These are phyloP conservation scores for Gastrodia elata DNA, from an alignment of 106 monocot species.

Conservation along the genomic window DNA sequence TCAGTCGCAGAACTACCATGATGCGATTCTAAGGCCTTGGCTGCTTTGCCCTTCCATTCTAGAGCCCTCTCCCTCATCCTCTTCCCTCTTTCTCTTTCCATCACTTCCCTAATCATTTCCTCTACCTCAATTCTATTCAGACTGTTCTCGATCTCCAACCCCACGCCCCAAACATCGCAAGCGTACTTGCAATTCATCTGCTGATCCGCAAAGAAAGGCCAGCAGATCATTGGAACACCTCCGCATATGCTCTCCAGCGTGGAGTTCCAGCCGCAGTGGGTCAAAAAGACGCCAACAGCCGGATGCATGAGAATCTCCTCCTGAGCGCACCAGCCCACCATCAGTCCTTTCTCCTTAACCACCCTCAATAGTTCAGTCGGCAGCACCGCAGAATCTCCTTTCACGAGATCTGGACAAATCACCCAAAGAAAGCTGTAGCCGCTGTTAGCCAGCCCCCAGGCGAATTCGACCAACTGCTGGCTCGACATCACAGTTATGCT, in stretches of 20 bases:
- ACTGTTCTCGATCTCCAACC: constrained; percentile 12
- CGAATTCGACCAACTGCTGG: constrained; percentile 14
- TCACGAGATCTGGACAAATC: constrained; percentile 12
- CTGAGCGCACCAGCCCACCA: constrained; percentile 13
- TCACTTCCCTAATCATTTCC: constrained; percentile 12
- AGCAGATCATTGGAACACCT: constrained; percentile 26
- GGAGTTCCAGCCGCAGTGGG: constrained; percentile 81
- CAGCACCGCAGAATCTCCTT: constrained; percentile 7
- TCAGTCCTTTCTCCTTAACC: neutral
- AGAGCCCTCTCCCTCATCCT: constrained; percentile 6
- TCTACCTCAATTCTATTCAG: constrained; percentile 14
- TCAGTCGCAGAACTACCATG: constrained; percentile 10
- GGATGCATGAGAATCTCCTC: constrained; percentile 11
- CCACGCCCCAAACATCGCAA: constrained; percentile 9
- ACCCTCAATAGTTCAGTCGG: constrained; percentile 5
- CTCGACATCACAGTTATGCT: constrained; percentile 11
- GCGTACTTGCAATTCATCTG: constrained; percentile 19
- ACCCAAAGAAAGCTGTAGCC: constrained; percentile 10
- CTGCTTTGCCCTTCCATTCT: constrained; percentile 10
- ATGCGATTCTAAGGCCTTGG: neutral
- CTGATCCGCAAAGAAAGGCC: constrained; percentile 32
- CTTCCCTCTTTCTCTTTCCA: constrained; percentile 12
- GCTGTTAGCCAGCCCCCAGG: constrained; percentile 16
- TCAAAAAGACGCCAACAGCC: constrained; percentile 30
- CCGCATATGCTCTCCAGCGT: constrained; percentile 29